Base-by-base conservation (phyloP, 306 rosid genomes). In the Gynostemma pentaphyllum region DNA sequence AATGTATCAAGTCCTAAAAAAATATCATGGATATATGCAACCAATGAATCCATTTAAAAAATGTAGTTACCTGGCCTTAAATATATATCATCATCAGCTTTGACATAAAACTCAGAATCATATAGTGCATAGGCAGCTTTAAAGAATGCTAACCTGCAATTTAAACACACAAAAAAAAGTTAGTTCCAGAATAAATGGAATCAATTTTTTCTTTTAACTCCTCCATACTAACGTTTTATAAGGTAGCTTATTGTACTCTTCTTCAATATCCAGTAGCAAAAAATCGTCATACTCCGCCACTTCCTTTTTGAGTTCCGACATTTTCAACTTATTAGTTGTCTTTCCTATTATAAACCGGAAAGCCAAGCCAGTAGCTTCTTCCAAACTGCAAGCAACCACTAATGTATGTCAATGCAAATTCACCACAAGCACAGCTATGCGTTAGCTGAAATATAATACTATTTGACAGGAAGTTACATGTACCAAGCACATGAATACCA, bases 181-280 rank as follows among this genome's bases (percentile, higher is more conserved):
- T n/a, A 37, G 0, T 13, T 65, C 60, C 62, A 68, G n/a, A 45
- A 32, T 22, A 5, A 29, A 68, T 24, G 64, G 68, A 69, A 77
- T 37, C 64, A 69, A 32, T 26, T 51, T 76, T 39, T 67, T 41
- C 9, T 26, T 18, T 8, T 28, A 61, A 50, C 48, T 1, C 46
- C 54, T 59, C 60, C 73, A 78, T 74, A 88, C 97, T 84, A 75
- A 89, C 99, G 99, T 94, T 86, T 89, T 94, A 80, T 94, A 83
- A 66, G 99, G 99, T 62, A 94, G 99, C 84, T 83, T 94, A 81
- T 94, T 86, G 75, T 94, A 94, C 95, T 94, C 94, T 88, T 89
- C 99, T 83, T 94, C 87, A 10, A 89, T 80, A 80, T 94, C 99
- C 84, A 94, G 53, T 26, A 72, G 80, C 85, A 94, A 68, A 76